Evolutionary conservation across 345 rosid species (phyloP).

Genomic region (Ceriops decandra): DNA sequence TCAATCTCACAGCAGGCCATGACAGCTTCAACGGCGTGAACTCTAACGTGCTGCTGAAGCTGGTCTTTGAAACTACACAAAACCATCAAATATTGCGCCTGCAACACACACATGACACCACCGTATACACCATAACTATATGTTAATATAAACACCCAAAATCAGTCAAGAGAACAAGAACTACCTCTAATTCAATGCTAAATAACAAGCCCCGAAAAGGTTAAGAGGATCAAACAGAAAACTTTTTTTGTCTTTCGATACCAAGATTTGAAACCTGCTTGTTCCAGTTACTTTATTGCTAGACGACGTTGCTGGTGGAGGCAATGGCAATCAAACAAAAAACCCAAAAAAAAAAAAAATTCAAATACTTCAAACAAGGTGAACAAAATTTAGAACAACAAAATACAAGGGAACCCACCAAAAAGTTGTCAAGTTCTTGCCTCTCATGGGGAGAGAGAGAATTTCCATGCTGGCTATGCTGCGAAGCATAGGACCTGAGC

Average conservation of each 20-base stretch:
- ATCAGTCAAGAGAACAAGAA: conserved; percentile 3
- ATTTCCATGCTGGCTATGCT: conserved; percentile 34
- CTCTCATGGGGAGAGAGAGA: conserved; percentile 62
- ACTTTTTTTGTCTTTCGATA: too few relatives aligned
- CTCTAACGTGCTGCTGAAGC: conserved; percentile 98
- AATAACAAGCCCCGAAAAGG: neutral
- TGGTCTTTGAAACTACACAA: conserved; percentile 94
- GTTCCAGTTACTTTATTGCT: too few relatives aligned
- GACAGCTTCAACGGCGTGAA: conserved; percentile 97
- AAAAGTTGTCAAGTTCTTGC: conserved; percentile 89
- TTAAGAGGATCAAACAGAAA: neutral
- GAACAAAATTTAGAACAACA: neutral
- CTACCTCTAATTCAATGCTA: neutral
- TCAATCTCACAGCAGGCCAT: conserved; percentile 99
- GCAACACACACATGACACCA: neutral
- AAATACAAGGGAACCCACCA: conserved; percentile 39
- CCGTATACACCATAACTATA: too few relatives aligned
- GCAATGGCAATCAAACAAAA: neutral
- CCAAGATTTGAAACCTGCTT: too few relatives aligned
- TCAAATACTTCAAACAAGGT: neutral
- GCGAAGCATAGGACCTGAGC: conserved; percentile 75
- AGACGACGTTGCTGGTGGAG: too few relatives aligned
- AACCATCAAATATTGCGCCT: conserved; percentile 89
- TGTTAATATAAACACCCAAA: neutral
- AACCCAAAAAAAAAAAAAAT: neutral